phyloP scores from a whole-genome alignment of 2,329 filamentous ascomycete genomes.

The Furcasterigmium furcatum region DNA sequence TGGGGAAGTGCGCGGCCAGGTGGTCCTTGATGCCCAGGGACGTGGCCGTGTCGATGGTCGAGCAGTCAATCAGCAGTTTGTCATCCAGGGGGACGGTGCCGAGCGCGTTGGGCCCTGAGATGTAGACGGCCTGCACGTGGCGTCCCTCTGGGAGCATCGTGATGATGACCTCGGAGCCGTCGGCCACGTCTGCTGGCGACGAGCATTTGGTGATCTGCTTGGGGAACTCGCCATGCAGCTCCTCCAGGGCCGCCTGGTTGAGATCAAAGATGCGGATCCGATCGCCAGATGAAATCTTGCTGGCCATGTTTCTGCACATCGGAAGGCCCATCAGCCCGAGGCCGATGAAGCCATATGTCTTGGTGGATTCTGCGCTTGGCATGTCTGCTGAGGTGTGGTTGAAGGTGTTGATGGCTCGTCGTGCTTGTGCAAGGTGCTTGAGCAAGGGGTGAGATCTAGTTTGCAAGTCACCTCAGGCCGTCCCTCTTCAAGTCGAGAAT shows the following conservation, averaged over 20 bases:
- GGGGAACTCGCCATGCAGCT: neutral
- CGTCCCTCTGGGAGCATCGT: slow-evolving; percentile 67
- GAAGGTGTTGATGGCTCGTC: neutral
- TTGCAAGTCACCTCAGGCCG: too few relatives aligned
- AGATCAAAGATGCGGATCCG: neutral
- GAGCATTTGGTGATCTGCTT: neutral
- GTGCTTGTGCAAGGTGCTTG: too few relatives aligned
- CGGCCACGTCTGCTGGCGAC: neutral
- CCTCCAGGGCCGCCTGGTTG: neutral
- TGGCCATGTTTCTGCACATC: neutral
- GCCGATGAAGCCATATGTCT: neutral
- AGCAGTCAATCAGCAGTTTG: slow-evolving; percentile 65
- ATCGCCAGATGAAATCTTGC: neutral
- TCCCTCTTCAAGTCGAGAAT: too few relatives aligned
- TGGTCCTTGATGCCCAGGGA: slow-evolving; percentile 12
- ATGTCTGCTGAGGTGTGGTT: neutral
- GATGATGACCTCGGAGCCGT: slow-evolving; percentile 56
- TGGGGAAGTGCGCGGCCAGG: slow-evolving; percentile 26
- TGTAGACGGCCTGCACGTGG: slow-evolving; percentile 66
- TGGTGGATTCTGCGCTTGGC: too few relatives aligned
- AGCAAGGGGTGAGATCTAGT: too few relatives aligned
- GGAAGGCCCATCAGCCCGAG: neutral
- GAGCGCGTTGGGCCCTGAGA: neutral
- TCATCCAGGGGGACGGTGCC: slow-evolving; percentile 32
- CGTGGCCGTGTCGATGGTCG: slow-evolving; percentile 67